These are phyloP conservation scores for Eucalyptus microcorys DNA, from an alignment of 345 rosid species.

Conservation along the genomic window DNA sequence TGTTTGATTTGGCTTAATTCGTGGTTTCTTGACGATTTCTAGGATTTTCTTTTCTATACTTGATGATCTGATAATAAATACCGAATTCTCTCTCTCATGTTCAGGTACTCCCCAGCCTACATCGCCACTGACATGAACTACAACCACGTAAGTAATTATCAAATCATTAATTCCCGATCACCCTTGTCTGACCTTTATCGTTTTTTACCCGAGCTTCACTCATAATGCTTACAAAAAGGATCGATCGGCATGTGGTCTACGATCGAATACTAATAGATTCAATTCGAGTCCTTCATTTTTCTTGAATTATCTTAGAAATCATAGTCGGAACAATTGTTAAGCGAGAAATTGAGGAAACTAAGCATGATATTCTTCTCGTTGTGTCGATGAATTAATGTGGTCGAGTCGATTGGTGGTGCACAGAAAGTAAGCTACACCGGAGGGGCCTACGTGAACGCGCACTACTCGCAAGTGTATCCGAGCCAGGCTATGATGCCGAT, in stretches of 20 bases:
- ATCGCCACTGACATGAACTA: slow-evolving; percentile 45
- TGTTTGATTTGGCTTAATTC: neutral
- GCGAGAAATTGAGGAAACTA: neutral
- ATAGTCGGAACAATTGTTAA: neutral
- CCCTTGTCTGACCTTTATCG: neutral
- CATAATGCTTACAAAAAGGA: too few species aligned
- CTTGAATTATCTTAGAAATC: neutral
- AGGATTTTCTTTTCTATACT: neutral
- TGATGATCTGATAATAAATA: neutral
- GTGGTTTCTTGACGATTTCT: neutral
- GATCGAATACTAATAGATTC: neutral
- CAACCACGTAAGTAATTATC: slow-evolving; percentile 44
- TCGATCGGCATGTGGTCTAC: too few species aligned
- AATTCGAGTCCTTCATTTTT: neutral
- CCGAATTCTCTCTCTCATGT: neutral
- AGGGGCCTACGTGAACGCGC: slow-evolving; percentile 59
- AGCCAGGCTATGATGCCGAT: slow-evolving; percentile 76
- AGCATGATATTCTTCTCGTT: neutral
- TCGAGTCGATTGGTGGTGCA: neutral
- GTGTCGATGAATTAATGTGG: neutral
- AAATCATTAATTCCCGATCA: neutral
- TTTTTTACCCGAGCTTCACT: neutral
- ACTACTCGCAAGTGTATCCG: slow-evolving; percentile 51
- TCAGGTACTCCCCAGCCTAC: slow-evolving; percentile 69
- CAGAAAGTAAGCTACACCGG: slow-evolving; percentile 59